These are phyloP conservation scores for Phytopythium mirpurense DNA, from an alignment of 352 stramenopile species.

Conservation along the genomic window DNA sequence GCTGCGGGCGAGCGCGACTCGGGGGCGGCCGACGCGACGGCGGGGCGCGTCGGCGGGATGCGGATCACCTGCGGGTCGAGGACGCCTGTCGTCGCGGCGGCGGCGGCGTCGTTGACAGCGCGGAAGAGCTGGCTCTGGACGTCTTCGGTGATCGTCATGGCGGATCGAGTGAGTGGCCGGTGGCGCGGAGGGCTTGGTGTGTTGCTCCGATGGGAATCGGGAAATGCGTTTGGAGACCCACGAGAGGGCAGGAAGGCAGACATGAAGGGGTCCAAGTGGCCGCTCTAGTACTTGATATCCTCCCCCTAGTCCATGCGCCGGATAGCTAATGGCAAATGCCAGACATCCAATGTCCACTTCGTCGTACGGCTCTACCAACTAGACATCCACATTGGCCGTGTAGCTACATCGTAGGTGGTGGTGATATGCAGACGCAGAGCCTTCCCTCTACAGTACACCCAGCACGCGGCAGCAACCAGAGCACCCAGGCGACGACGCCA, in stretches of 20 bases:
- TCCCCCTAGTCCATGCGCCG: too few species aligned
- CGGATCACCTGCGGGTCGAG: slow-evolving; percentile 15
- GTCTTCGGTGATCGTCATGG: slow-evolving; percentile 27
- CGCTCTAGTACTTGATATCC: not conserved
- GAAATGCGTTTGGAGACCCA: not conserved
- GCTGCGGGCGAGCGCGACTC: not conserved
- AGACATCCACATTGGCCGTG: too few species aligned
- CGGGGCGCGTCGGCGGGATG: slow-evolving; percentile 21
- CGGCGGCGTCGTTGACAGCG: not conserved
- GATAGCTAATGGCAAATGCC: too few species aligned
- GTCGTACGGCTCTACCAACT: too few species aligned
- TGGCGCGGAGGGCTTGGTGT: not conserved
- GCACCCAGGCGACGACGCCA: too few species aligned
- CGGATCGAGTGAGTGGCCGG: not conserved
- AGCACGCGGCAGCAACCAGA: not conserved
- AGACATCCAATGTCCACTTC: too few species aligned
- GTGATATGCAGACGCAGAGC: too few species aligned
- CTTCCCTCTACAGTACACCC: not conserved
- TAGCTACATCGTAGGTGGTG: too few species aligned
- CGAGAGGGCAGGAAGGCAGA: too few species aligned
- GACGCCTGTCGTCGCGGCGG: not conserved
- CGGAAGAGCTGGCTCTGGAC: slow-evolving; percentile 27
- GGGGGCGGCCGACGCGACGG: slow-evolving; percentile 6
- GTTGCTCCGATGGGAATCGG: slow-evolving; percentile 1
- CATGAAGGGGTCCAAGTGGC: too few species aligned